phyloP scores from a whole-genome alignment of 2,329 filamentous ascomycete species.

The Dryadomyces quercus-mongolicae region DNA sequence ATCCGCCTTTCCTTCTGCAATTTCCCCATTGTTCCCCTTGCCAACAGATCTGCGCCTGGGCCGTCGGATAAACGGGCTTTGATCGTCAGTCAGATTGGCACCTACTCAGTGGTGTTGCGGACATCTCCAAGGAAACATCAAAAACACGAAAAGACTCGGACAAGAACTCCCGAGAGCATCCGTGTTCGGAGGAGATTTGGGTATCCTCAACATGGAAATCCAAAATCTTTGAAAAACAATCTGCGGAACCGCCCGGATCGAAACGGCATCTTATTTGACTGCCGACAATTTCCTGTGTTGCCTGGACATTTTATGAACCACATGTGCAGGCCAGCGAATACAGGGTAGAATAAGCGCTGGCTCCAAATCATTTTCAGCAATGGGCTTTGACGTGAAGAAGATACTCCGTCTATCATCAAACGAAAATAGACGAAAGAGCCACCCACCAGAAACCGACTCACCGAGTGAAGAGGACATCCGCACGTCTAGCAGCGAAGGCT shows the following conservation, averaged over 20 bases:
- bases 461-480: constrained; percentile 4
- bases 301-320: too few relatives aligned
- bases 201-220: background rate
- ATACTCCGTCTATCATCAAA: constrained; percentile 9
- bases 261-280: too few relatives aligned
- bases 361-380: background rate
- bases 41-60: too few relatives aligned
- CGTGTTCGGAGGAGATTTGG: too few relatives aligned
- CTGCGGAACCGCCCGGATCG: too few relatives aligned
- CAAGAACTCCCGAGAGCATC: background rate
- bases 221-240: background rate
- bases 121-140: too few relatives aligned
- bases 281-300: too few relatives aligned
- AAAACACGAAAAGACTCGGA: background rate
- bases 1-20: background rate
- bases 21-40: too few relatives aligned
- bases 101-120: background rate
- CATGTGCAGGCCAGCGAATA: background rate
- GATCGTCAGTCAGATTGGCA: background rate
- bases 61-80: background rate
- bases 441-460: constrained; percentile 6
- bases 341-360: background rate
- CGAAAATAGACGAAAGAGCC: constrained; percentile 3
- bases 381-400: constrained; percentile 11
- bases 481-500: background rate